Evolutionary conservation across 108 stramenopile species (phyloP).

Genomic region (Skeletonema grethae): DNA sequence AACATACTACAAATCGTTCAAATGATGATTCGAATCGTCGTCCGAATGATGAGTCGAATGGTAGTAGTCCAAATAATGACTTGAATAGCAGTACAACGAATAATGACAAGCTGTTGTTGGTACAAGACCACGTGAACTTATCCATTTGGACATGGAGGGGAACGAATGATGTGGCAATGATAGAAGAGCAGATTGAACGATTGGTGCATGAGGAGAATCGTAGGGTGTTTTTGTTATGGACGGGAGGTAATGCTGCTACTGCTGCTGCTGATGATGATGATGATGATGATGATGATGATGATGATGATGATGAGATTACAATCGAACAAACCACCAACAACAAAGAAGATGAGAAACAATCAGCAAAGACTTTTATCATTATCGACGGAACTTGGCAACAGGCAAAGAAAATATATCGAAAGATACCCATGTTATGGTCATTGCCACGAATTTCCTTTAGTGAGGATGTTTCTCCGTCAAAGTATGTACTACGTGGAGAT

Average conservation of each 20-base stretch:
- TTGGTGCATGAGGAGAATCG: not conserved
- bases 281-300: too few species aligned
- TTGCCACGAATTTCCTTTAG: slow-evolving; percentile 24
- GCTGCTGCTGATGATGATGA: too few species aligned
- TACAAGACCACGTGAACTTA: not conserved
- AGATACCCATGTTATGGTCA: slow-evolving; percentile 22
- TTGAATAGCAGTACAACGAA: too few species aligned
- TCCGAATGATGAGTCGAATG: too few species aligned
- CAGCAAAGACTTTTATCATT: slow-evolving; percentile 23
- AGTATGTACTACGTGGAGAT: slow-evolving; percentile 30
- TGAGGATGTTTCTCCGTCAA: slow-evolving; percentile 11
- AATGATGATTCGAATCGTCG: too few species aligned
- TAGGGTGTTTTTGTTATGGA: not conserved
- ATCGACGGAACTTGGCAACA: slow-evolving; percentile 48
- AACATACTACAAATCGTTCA: too few species aligned
- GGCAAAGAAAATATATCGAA: slow-evolving; percentile 33
- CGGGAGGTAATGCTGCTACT: not conserved
- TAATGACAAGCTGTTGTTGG: not conserved
- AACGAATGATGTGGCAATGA: not conserved
- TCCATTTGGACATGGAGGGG: not conserved
- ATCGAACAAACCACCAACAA: not conserved
- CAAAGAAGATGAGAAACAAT: not conserved
- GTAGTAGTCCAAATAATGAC: too few species aligned
- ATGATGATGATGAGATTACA: too few species aligned
- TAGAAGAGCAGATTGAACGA: not conserved